phyloP scores from a whole-genome alignment of 2,329 filamentous ascomycete species.

The Penicillium sp. region DNA sequence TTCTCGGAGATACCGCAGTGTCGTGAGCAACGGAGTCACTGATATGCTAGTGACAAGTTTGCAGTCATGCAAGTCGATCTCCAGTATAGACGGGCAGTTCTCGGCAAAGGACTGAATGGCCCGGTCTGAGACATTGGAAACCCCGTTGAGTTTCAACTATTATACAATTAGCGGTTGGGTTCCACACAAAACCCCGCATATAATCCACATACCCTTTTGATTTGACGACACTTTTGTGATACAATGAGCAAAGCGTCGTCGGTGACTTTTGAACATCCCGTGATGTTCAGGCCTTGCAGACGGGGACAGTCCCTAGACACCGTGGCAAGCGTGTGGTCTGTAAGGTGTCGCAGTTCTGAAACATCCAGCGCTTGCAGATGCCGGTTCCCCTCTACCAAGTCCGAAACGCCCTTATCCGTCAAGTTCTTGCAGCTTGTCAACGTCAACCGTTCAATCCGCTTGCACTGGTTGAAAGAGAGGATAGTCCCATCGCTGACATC shows the following conservation, averaged over 20 bases:
- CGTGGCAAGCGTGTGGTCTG: slow-evolving; percentile 73
- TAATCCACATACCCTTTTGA: slow-evolving; percentile 71
- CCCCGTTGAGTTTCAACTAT: slow-evolving; percentile 91
- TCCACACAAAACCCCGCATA: background rate
- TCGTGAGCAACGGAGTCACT: slow-evolving; percentile 74
- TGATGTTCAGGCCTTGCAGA: slow-evolving; percentile 90
- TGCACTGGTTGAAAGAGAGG: slow-evolving; percentile 76
- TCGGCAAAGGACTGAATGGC: slow-evolving; percentile 82
- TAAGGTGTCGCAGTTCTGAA: slow-evolving; percentile 75
- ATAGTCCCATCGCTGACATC: slow-evolving; percentile 88
- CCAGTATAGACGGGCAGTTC: slow-evolving; percentile 87
- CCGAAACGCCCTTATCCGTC: slow-evolving; percentile 78
- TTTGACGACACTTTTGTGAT: slow-evolving; percentile 76
- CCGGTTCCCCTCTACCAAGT: slow-evolving; percentile 74
- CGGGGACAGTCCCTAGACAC: slow-evolving; percentile 79
- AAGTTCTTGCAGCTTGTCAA: slow-evolving; percentile 84
- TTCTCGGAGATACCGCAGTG: slow-evolving; percentile 82
- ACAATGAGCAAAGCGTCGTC: slow-evolving; percentile 81
- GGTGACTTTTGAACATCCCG: slow-evolving; percentile 77
- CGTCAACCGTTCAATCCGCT: slow-evolving; percentile 86
- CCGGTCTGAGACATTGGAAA: slow-evolving; percentile 76
- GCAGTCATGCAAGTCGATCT: slow-evolving; percentile 93
- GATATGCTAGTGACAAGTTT: slow-evolving; percentile 76
- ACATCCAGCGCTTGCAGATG: slow-evolving; percentile 88
- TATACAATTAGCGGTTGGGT: background rate